Conservation (phyloP, 2,329 filamentous ascomycete genomes). For the Cladorrhinum sp. region DNA sequence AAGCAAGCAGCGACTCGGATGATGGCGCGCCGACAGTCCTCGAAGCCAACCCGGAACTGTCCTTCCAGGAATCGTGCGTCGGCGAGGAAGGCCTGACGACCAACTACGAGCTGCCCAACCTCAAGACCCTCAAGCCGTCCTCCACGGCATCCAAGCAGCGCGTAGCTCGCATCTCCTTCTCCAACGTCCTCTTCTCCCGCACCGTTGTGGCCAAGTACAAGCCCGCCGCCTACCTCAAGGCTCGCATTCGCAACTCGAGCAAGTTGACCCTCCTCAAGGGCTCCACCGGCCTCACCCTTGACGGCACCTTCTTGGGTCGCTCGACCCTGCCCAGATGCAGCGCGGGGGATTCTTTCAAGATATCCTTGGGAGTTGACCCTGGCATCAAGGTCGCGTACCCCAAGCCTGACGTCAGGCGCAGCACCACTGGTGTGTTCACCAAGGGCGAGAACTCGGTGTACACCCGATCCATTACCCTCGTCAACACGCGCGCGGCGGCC, state of each 20-base stretch:
- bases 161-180: constrained; percentile 53
- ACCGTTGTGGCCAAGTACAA: constrained; percentile 60
- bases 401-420: constrained; percentile 52
- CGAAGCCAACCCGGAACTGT: constrained; percentile 33
- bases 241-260: constrained; percentile 53
- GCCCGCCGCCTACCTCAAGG: constrained; percentile 57
- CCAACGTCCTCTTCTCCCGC: constrained; percentile 52
- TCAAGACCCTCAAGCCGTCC: constrained; percentile 54
- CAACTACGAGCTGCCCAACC: constrained; percentile 58
- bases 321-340: constrained; percentile 53
- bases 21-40: constrained; percentile 25
- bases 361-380: constrained; percentile 59
- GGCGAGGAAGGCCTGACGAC: constrained; percentile 59
- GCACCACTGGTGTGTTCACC: constrained; percentile 49
- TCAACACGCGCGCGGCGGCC: constrained; percentile 45
- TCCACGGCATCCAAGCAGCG: constrained; percentile 55
- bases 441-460: constrained; percentile 53
- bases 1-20: constrained; percentile 6
- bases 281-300: constrained; percentile 57
- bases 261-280: constrained; percentile 55
- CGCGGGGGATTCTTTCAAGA: constrained; percentile 50
- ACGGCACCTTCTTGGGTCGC: constrained; percentile 60
- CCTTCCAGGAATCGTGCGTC: constrained; percentile 51
- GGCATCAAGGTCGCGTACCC: constrained; percentile 54
- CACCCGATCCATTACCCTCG: constrained; percentile 46